phyloP scores from a whole-genome alignment of 345 rosid species.

The Dipteronia sinensis region DNA sequence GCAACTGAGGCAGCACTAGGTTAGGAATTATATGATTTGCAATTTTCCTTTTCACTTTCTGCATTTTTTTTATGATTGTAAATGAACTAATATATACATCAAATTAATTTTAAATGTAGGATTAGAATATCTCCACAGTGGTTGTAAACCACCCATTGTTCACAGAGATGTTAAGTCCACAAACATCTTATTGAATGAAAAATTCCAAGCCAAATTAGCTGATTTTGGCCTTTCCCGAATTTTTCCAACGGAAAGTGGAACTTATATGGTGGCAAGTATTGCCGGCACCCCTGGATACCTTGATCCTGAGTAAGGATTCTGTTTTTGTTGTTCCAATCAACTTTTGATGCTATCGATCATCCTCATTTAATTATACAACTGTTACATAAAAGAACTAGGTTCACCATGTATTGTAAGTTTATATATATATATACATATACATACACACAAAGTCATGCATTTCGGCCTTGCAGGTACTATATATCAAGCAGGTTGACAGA shows the following conservation, averaged over 20 bases:
- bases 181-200: too few species aligned
- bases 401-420: too few species aligned
- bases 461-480: constrained; percentile 26
- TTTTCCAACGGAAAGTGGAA: constrained; percentile 34
- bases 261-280: constrained; percentile 38
- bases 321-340: too few species aligned
- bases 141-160: constrained; percentile 51
- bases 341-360: too few species aligned
- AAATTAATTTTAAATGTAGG: neutral
- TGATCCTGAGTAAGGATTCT: too few species aligned
- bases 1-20: too few species aligned
- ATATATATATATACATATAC: too few species aligned
- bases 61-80: neutral
- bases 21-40: neutral
- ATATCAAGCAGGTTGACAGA: constrained; percentile 32
- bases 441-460: too few species aligned
- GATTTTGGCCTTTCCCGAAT: constrained; percentile 35
- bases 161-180: too few species aligned
- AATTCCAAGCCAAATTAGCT: neutral
- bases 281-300: constrained; percentile 51
- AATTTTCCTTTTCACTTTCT: neutral
- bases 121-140: too few species aligned
- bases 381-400: too few species aligned
- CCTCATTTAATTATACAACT: too few species aligned
- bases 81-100: neutral